Percentiles rank a stretch among this genome's conserved stretches.
These are phyloP conservation scores for Amanita phalloides DNA, from an alignment of 768 basidiomycete genomes.

Conservation along the genomic window DNA sequence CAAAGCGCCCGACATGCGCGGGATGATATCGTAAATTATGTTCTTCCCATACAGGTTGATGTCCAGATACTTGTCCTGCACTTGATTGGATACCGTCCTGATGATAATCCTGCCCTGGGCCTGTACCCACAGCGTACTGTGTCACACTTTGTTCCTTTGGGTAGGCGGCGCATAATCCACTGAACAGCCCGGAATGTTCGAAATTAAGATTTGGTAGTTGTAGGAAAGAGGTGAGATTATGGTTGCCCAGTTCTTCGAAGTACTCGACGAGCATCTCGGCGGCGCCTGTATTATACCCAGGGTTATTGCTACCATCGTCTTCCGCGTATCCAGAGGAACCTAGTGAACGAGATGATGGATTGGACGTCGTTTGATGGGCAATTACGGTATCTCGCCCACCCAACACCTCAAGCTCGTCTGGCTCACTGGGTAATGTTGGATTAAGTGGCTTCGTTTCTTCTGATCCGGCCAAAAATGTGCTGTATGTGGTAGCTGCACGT, in stretches of 20 bases:
- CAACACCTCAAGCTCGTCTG: conserved; percentile 27
- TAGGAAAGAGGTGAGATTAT: conserved; percentile 2
- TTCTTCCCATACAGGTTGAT: neutral
- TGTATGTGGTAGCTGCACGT: conserved; percentile 23
- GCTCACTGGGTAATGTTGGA: conserved; percentile 10
- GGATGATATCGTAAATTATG: neutral
- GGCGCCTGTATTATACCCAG: conserved; percentile 13
- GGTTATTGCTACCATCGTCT: conserved; percentile 12
- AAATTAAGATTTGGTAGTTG: neutral
- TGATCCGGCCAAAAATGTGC: conserved; percentile 17
- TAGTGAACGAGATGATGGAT: conserved; percentile 16
- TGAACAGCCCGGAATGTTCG: neutral
- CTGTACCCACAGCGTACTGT: neutral
- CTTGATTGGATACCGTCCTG: neutral
- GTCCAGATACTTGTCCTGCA: neutral
- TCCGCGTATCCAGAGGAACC: conserved; percentile 12
- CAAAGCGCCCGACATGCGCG: neutral
- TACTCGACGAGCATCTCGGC: conserved; percentile 17
- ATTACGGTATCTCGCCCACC: conserved; percentile 27
- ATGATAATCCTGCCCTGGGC: neutral
- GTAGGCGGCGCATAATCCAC: neutral
- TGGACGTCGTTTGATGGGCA: conserved; percentile 17
- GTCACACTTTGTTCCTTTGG: neutral
- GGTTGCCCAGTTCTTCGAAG: conserved; percentile 14
- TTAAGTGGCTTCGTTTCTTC: neutral